Base-by-base conservation (phyloP, 441 rosid species). In the Capsella rubella region DNA sequence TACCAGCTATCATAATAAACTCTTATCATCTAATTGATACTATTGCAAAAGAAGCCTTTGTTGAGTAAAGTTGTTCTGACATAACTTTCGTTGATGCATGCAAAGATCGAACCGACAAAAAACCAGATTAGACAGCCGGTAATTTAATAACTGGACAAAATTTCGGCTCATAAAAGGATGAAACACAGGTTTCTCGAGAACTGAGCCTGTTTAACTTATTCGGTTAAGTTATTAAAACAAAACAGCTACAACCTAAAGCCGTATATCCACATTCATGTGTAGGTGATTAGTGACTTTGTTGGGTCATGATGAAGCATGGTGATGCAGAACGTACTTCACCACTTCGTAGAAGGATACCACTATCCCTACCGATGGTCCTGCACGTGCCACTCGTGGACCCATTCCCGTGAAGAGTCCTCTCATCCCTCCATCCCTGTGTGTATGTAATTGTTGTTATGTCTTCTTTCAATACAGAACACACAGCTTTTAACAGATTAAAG, bases 281-380 rank as follows among this genome's bases (percentile, higher is more conserved):
- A 55, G 46, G 50, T 43, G 57, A 32, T 9, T 45, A 53, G 45
- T 46, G 59, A 45, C 57, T 31, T n/a, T 57, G 57, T 59, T 28
- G 64, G 60, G 72, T 77, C 76, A 76, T 76, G 84, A 81, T 58
- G 84, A 25, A 35, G 81, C 71, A 51, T 80, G 88, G 59, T 74
- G 78, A 74, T 87, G 91, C 64, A 95, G 80, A 67, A 66, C 84
- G 73, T 89, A 81, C 82, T 95, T 95, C 74, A 86, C 96, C 42
- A 91, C 98, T 75, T 93, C 99, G 61, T 95, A 95, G 73, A 89
- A 95, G 0, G 99, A 95, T 18, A 95, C 94, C 60, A 95, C 98
- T 14, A 95, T 95, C 80, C 98, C 99, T 28, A 95, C 99, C 0
- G 99, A 95, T 71, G 98, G 99, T 21, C 99, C 99, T 6, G 89